Evolutionary conservation across 371 early-diverging fungal species (phyloP).

Genomic region (Syncephalis plumigaleata): DNA sequence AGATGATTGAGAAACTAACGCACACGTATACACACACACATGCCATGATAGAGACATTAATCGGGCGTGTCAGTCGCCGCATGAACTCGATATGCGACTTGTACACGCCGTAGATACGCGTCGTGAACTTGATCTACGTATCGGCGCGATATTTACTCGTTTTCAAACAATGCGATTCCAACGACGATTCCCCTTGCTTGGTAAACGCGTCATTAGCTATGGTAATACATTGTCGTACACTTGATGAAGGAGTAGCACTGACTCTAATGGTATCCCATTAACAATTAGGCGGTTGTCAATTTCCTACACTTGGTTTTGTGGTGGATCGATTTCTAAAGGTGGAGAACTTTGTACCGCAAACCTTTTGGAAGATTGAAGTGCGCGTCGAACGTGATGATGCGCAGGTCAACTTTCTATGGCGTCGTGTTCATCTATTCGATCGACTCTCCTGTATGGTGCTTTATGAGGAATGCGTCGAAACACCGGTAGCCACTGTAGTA

Average conservation of each 20-base stretch:
- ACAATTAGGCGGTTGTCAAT: constrained; percentile 89
- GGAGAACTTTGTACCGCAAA: constrained; percentile 75
- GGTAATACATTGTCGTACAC: constrained; percentile 29
- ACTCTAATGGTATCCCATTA: neutral
- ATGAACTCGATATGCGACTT: constrained; percentile 46
- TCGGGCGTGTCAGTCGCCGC: constrained; percentile 60
- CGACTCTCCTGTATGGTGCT: constrained; percentile 41
- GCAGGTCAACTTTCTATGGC: constrained; percentile 55
- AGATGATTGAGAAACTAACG: no score
- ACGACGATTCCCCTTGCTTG: constrained; percentile 22
- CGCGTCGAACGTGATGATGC: constrained; percentile 22
- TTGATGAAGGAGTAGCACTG: neutral
- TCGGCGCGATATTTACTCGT: constrained; percentile 94
- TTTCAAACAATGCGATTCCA: constrained; percentile 73
- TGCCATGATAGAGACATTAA: constrained; percentile 42
- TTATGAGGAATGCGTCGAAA: constrained; percentile 49
- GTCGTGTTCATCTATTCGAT: constrained; percentile 58
- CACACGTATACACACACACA: neutral
- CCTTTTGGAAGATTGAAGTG: constrained; percentile 80
- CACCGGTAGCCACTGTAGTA: constrained; percentile 38
- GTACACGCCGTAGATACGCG: constrained; percentile 88
- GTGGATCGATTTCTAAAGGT: constrained; percentile 77
- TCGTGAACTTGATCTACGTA: constrained; percentile 89
- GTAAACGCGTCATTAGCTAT: constrained; percentile 62
- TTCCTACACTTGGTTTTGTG: constrained; percentile 98